A percentile compares a stretch with the other conserved stretches of the same genome.
These are phyloP conservation scores for Agapanthus africanus DNA, from an alignment of 106 monocot genomes.

Conservation along the genomic window DNA sequence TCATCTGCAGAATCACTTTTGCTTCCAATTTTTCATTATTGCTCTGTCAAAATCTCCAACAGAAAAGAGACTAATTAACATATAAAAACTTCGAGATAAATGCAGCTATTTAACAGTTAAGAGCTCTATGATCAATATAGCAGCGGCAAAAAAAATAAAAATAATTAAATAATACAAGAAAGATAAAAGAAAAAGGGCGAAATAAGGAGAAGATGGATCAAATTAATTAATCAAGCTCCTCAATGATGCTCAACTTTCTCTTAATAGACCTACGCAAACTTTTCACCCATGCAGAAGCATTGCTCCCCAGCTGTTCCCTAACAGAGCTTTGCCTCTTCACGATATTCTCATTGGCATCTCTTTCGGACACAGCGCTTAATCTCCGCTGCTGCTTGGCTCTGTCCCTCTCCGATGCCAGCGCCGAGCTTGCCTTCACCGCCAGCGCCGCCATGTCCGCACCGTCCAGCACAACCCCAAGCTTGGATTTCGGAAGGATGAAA, in stretches of 20 bases:
- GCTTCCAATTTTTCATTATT: too few relatives aligned
- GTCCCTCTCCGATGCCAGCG: neutral
- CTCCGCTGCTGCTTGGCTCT: neutral
- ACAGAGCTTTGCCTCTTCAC: neutral
- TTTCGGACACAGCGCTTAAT: neutral
- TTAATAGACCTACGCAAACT: neutral
- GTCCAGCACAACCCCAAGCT: neutral
- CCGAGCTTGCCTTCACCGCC: slow-evolving; percentile 9
- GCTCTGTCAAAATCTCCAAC: too few relatives aligned
- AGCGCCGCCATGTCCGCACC: slow-evolving; percentile 13
- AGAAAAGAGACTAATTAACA: too few relatives aligned
- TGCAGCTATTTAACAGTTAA: too few relatives aligned
- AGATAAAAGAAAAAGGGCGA: too few relatives aligned
- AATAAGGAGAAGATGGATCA: too few relatives aligned
- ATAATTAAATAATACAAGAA: too few relatives aligned
- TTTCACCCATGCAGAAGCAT: neutral
- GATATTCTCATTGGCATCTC: neutral
- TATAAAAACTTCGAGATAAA: too few relatives aligned
- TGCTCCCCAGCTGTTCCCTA: neutral
- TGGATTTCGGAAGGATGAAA: slow-evolving; percentile 5
- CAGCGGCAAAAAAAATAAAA: too few relatives aligned
- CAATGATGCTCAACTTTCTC: neutral
- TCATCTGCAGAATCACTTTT: too few relatives aligned
- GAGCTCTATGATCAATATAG: too few relatives aligned
- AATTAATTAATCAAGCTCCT: too few relatives aligned